Percentiles rank a stretch among this genome's conserved stretches.
Evolutionary conservation across 2,329 filamentous ascomycete genomes (phyloP).

Genomic region (Nothophoma quercina): DNA sequence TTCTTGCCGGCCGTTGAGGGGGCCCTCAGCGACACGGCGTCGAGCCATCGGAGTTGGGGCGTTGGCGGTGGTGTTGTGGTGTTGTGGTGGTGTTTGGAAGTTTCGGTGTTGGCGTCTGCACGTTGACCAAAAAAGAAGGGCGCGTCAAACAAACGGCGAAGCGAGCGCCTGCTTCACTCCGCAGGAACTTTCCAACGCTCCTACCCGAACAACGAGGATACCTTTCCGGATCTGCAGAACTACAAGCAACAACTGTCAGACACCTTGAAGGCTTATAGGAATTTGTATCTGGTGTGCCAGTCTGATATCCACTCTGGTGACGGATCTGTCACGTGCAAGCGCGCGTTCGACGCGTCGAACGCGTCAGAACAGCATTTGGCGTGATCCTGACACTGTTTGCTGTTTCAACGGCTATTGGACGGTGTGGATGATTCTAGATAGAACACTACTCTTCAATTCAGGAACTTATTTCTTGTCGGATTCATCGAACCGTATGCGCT

Average conservation of each 20-base stretch:
- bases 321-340: not conserved
- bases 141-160: constrained; percentile 7
- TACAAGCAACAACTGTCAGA: no score
- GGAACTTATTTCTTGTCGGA: not conserved
- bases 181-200: not conserved
- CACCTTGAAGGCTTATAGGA: no score
- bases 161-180: not conserved
- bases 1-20: not conserved
- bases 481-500: not conserved
- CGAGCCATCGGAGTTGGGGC: not conserved
- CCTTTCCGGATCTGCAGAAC: not conserved
- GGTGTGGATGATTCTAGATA: no score
- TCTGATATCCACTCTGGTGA: not conserved
- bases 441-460: no score
- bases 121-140: constrained; percentile 4
- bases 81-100: not conserved
- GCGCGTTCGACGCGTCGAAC: not conserved
- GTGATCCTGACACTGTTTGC: no score
- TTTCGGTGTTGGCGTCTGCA: constrained; percentile 1
- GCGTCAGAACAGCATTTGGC: no score
- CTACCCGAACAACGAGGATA: no score
- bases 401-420: no score
- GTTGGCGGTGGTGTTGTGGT: no score
- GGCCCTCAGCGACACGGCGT: not conserved
- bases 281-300: not conserved